These are phyloP conservation scores for Phoenix dactylifera DNA, from an alignment of 176 grass and related monocot species.

Conservation along the genomic window DNA sequence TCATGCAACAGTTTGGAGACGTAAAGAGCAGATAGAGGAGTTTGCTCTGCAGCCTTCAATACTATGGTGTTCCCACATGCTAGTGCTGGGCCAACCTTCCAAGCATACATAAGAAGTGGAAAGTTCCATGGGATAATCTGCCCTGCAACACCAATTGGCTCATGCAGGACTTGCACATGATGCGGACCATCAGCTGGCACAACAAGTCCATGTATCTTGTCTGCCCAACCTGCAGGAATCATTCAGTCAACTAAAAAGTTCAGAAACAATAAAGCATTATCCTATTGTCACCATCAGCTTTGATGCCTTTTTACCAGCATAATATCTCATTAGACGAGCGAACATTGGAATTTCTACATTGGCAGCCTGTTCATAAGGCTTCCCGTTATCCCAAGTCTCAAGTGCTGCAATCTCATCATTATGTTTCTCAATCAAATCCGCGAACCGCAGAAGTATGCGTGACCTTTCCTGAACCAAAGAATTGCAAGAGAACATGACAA, in stretches of 20 bases:
- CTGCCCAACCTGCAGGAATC: slow-evolving; percentile 45
- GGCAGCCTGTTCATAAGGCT: slow-evolving; percentile 66
- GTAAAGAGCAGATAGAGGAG: slow-evolving; percentile 77
- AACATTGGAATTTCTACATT: slow-evolving; percentile 60
- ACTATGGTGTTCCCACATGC: slow-evolving; percentile 85
- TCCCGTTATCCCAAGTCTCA: slow-evolving; percentile 96
- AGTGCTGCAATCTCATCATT: slow-evolving; percentile 67
- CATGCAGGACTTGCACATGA: slow-evolving; percentile 71
- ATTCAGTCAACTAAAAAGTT: too few relatives aligned
- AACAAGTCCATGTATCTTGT: slow-evolving; percentile 85
- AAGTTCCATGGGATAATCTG: slow-evolving; percentile 98
- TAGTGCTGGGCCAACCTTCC: slow-evolving; percentile 85
- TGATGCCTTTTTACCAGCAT: slow-evolving; percentile 39
- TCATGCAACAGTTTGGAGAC: slow-evolving; percentile 60
- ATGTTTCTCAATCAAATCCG: slow-evolving; percentile 83
- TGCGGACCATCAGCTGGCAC: slow-evolving; percentile 68
- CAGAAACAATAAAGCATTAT: too few relatives aligned
- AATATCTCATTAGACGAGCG: slow-evolving; percentile 66
- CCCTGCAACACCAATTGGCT: slow-evolving; percentile 70
- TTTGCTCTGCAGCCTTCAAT: slow-evolving; percentile 84
- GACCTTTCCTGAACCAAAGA: slow-evolving; percentile 60
- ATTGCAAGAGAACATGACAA: not conserved
- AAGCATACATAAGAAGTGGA: slow-evolving; percentile 81
- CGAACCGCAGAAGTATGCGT: slow-evolving; percentile 55
- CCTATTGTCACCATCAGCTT: not conserved